phyloP scores from a whole-genome alignment of 1,284 basidiomycete species.

The Neonothopanus nambi region DNA sequence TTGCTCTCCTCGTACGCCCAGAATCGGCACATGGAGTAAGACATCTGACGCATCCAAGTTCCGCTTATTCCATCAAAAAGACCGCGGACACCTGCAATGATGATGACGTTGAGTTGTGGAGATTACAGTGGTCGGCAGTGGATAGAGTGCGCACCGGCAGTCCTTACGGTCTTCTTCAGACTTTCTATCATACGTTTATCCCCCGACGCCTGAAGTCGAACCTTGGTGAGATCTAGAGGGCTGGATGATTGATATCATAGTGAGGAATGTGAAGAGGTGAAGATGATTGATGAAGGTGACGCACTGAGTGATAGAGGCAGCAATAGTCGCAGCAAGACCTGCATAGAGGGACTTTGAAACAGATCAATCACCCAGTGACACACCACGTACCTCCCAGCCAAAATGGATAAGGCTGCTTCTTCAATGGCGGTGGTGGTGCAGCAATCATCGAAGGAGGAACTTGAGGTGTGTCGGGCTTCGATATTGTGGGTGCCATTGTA shows the following conservation, averaged over 20 bases:
- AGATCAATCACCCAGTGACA: neutral
- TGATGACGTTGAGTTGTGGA: neutral
- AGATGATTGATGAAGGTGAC: slow-evolving; percentile 21
- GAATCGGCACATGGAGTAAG: slow-evolving; percentile 89
- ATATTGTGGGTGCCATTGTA: too few relatives aligned
- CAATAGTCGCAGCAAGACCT: slow-evolving; percentile 80
- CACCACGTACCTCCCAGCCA: slow-evolving; percentile 70
- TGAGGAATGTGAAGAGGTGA: neutral
- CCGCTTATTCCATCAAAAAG: slow-evolving; percentile 87
- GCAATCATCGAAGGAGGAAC: neutral
- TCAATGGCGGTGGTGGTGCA: too few relatives aligned
- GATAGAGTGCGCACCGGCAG: slow-evolving; percentile 48
- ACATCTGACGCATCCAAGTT: slow-evolving; percentile 92
- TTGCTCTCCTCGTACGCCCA: slow-evolving; percentile 94
- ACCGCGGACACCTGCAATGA: slow-evolving; percentile 61
- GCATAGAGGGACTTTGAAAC: neutral
- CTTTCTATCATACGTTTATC: slow-evolving; percentile 86
- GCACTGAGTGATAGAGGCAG: slow-evolving; percentile 80
- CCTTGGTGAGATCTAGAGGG: slow-evolving; percentile 88
- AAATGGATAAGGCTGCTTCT: slow-evolving; percentile 78
- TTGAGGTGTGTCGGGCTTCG: neutral
- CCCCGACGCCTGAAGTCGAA: slow-evolving; percentile 82
- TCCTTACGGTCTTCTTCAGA: slow-evolving; percentile 74
- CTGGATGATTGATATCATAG: slow-evolving; percentile 25
- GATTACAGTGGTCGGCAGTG: neutral